A percentile compares a stretch with the other conserved stretches of the same genome.
Evolutionary conservation across 208 protist genomes (phyloP).

Genomic region (Endotrypanum monterogeii): DNA sequence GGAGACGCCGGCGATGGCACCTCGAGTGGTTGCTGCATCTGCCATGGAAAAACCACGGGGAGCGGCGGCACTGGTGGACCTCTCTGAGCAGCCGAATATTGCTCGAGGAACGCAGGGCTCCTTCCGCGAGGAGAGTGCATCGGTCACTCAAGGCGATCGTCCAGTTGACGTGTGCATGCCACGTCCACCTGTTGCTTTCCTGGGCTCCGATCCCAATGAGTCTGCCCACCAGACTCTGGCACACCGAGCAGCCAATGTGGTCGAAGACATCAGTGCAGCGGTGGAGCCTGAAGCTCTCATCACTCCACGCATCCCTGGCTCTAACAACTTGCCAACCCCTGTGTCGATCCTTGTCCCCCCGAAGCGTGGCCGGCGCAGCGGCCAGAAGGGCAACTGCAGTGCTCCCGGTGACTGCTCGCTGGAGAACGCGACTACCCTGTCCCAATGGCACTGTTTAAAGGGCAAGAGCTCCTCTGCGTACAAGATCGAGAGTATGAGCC

Average conservation of each 20-base stretch:
- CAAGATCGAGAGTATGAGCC: slow-evolving; percentile 29
- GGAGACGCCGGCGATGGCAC: not conserved
- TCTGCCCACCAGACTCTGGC: not conserved
- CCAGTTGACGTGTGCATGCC: slow-evolving; percentile 4
- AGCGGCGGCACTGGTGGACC: not conserved
- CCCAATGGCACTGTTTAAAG: not conserved
- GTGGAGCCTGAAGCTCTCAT: slow-evolving; percentile 18
- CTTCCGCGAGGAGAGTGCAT: not conserved
- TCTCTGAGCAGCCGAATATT: not conserved
- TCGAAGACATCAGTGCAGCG: slow-evolving; percentile 18
- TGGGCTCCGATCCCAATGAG: slow-evolving; percentile 8
- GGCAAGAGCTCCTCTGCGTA: slow-evolving; percentile 16
- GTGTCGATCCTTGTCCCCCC: slow-evolving; percentile 26
- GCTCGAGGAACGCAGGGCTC: not conserved
- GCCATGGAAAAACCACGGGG: not conserved
- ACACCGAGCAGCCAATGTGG: not conserved
- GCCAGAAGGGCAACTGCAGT: slow-evolving; percentile 9
- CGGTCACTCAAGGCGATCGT: slow-evolving; percentile 19
- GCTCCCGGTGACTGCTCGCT: not conserved
- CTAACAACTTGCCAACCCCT: slow-evolving; percentile 9
- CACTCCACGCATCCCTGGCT: slow-evolving; percentile 20
- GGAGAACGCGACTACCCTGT: slow-evolving; percentile 1
- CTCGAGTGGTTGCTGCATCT: not conserved
- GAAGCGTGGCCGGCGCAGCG: slow-evolving; percentile 15
- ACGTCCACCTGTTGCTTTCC: slow-evolving; percentile 23